Base-by-base conservation (phyloP, 805 yeast genomes). In the Debaryomyces prosopidis region DNA sequence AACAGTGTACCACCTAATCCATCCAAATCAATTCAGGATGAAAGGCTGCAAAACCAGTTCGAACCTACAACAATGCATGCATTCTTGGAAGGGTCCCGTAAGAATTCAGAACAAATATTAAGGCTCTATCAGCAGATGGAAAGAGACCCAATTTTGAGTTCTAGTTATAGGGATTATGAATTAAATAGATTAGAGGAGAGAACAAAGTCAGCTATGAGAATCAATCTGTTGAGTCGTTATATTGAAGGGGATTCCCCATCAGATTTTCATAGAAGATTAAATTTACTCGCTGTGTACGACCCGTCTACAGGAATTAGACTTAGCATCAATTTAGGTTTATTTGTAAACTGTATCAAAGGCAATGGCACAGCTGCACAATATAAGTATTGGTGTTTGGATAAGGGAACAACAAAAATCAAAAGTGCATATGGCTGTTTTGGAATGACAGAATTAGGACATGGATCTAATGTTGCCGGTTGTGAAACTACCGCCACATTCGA, bases 371-470 rank as follows among this genome's bases (percentile, higher is more conserved):
- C 52, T 11, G 64, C 59, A 6, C 76, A 71, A 49, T 69, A 59
- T 49, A 53, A 60, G 33, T 71, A 55, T 54, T 71, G 76, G 76
- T 62, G 66, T 44, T 48, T 60, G 40, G 52, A 54, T 32, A 69
- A 60, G 44, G 72, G 68, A 50, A 60, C 71, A 32, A 59, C 54
- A 40, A 53, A 50, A 47, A 54, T 71, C 48, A 69, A 66, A 52
- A 66, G 63, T 37, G 50, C 69, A 38, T 86, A 83, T 58, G 97
- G 97, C 20, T 90, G 96, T 66, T 89, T 89, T 68, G 89, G 86
- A 38, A 89, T 89, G 97, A 90, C 96, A 12, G 97, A 89, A 69
- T 64, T 89, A 55, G 96, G 89, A 6, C 97, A 89, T 63, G 97
- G 97, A 20, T 88, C 96, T 10, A 91, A 91, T 64, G 97, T 91